Evolutionary conservation across 2,329 filamentous ascomycete species (phyloP).

Genomic region (Epichloe coenophiala): DNA sequence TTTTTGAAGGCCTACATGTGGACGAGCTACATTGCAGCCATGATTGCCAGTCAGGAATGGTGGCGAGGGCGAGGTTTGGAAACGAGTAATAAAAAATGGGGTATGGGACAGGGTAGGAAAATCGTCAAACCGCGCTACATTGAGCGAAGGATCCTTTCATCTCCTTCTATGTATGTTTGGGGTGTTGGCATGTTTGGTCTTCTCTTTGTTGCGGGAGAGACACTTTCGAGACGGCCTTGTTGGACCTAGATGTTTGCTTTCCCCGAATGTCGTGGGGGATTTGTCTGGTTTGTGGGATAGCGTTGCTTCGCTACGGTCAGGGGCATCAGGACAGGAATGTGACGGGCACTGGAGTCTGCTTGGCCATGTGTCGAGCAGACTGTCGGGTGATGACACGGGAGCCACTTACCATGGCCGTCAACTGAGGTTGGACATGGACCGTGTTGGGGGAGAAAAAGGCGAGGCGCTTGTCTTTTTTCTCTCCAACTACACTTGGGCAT

Average conservation of each 20-base stretch:
- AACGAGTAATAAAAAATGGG: background rate
- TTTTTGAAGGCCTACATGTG: background rate
- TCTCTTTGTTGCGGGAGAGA: background rate
- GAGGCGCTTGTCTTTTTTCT: background rate
- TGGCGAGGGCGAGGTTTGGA: background rate
- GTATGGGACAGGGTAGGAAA: background rate
- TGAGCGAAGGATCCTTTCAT: background rate
- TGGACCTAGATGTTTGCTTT: conserved; percentile 4
- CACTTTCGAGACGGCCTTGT: background rate
- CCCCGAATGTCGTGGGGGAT: background rate
- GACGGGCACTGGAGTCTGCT: conserved; percentile 1
- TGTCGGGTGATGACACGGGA: background rate
- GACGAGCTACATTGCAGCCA: background rate
- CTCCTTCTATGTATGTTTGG: background rate
- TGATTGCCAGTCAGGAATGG: background rate
- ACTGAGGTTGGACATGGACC: background rate
- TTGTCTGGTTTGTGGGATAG: background rate
- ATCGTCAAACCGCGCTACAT: background rate
- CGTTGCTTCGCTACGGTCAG: background rate
- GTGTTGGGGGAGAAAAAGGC: background rate
- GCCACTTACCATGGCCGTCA: background rate
- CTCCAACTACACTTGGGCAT: background rate
- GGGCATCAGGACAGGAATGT: background rate
- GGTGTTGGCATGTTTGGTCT: background rate
- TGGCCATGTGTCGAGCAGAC: background rate